Evolutionary conservation across 2,329 filamentous ascomycete species (phyloP).

Genomic region (Neocucurbitaria cava): DNA sequence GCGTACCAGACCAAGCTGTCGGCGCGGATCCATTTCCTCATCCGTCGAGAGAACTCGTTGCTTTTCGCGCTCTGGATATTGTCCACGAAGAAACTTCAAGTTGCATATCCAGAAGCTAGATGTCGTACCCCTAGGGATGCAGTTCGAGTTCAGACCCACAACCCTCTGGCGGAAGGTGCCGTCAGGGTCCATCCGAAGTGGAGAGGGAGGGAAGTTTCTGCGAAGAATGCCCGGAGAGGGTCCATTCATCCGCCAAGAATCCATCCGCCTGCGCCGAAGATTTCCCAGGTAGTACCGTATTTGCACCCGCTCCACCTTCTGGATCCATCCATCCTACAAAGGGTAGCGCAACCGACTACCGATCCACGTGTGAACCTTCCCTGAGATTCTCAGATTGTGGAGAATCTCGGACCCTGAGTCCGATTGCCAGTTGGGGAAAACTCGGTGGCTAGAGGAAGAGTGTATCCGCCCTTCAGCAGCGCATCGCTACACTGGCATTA

Average conservation of each 20-base stretch:
- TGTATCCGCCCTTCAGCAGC: not conserved
- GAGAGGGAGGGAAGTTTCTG: not conserved
- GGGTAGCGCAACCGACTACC: conserved; percentile 1
- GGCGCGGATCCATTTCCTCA: conserved; percentile 2
- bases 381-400: too few species aligned
- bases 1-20: not conserved
- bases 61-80: not conserved
- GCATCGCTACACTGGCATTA: not conserved
- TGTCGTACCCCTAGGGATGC: too few species aligned
- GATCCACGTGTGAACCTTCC: not conserved
- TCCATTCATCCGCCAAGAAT: not conserved
- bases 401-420: not conserved
- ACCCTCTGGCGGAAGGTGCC: not conserved
- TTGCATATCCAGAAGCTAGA: too few species aligned
- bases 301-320: not conserved
- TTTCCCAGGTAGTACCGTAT: not conserved
- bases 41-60: not conserved
- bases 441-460: not conserved
- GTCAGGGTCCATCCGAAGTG: not conserved
- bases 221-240: conserved; percentile 3
- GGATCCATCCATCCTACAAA: not conserved
- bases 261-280: conserved; percentile 3
- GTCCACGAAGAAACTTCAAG: too few species aligned
- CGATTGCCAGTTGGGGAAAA: not conserved
- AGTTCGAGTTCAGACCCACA: too few species aligned